These are phyloP conservation scores for Wallacemonas sp. DNA, from an alignment of 208 protist genomes.

Conservation along the genomic window DNA sequence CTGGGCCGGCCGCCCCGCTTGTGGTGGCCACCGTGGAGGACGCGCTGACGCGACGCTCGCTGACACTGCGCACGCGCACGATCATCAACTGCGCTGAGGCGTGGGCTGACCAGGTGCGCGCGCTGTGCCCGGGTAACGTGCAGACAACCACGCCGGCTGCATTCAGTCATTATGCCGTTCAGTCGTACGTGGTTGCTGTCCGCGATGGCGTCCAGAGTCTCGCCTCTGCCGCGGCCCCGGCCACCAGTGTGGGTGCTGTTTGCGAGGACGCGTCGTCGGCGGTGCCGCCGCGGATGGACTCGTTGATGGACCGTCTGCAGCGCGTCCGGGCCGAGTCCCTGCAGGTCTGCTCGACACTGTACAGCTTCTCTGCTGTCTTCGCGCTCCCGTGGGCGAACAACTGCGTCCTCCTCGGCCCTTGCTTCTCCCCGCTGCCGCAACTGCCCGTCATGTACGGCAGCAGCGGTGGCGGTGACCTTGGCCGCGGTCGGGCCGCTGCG, in stretches of 20 bases:
- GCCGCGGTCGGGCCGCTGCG: neutral
- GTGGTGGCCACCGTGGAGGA: slow-evolving; percentile 21
- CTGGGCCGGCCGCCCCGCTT: neutral
- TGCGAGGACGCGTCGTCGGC: neutral
- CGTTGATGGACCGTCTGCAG: neutral
- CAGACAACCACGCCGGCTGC: slow-evolving; percentile 32
- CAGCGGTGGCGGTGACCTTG: neutral
- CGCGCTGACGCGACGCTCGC: neutral
- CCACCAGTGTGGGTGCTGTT: neutral
- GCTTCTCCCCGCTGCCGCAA: slow-evolving; percentile 27
- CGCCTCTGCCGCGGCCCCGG: neutral
- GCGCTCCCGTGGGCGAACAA: slow-evolving; percentile 76
- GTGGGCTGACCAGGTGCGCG: slow-evolving; percentile 59
- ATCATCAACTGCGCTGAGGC: slow-evolving; percentile 76
- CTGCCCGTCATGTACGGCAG: slow-evolving; percentile 5
- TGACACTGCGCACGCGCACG: slow-evolving; percentile 27
- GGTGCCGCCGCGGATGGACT: neutral
- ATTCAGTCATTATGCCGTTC: slow-evolving; percentile 39
- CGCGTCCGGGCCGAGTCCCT: slow-evolving; percentile 22
- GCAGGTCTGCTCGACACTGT: slow-evolving; percentile 52
- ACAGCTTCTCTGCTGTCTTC: slow-evolving; percentile 68
- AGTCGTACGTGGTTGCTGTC: slow-evolving; percentile 65
- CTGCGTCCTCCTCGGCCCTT: slow-evolving; percentile 76
- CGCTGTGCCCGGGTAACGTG: slow-evolving; percentile 41
- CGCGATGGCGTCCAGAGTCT: slow-evolving; percentile 30